A percentile compares a stretch with the other conserved stretches of the same genome.
These are phyloP conservation scores for Xylaria sp. DNA, from an alignment of 2,329 filamentous ascomycete species.

Conservation along the genomic window DNA sequence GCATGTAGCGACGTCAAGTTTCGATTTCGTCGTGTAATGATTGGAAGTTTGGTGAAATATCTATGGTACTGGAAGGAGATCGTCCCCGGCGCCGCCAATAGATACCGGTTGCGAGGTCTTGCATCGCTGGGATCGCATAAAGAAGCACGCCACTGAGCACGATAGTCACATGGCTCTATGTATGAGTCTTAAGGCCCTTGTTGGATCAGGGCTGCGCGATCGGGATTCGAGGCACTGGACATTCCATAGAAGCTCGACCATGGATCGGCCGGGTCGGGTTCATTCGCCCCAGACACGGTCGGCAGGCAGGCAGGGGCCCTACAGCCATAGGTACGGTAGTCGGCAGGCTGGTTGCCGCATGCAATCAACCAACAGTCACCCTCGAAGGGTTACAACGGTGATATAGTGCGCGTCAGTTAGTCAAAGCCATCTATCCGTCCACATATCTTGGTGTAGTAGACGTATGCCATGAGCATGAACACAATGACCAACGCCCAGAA, in stretches of 20 bases:
- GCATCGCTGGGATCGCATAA: neutral
- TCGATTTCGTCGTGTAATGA: neutral
- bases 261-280: constrained; percentile 6
- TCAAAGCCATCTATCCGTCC: neutral
- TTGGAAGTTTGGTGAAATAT: too few species aligned
- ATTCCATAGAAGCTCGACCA: constrained; percentile 12
- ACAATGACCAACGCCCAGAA: too few species aligned
- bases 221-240: neutral
- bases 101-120: neutral
- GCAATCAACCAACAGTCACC: neutral
- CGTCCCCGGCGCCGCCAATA: too few species aligned
- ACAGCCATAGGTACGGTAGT: constrained; percentile 2
- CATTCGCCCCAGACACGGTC: constrained; percentile 2
- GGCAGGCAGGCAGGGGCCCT: neutral
- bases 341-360: constrained; percentile 4
- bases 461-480: too few species aligned
- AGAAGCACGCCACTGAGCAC: neutral
- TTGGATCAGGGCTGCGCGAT: constrained; percentile 9
- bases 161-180: neutral
- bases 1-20: neutral
- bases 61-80: too few species aligned
- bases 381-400: neutral
- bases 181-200: neutral
- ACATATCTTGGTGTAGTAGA: too few species aligned
- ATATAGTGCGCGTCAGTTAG: neutral